Evolutionary conservation across 257 asterid species (phyloP), one percentile per base, ranked within the genome.

Genomic region (Solanum virginianum): DNA sequence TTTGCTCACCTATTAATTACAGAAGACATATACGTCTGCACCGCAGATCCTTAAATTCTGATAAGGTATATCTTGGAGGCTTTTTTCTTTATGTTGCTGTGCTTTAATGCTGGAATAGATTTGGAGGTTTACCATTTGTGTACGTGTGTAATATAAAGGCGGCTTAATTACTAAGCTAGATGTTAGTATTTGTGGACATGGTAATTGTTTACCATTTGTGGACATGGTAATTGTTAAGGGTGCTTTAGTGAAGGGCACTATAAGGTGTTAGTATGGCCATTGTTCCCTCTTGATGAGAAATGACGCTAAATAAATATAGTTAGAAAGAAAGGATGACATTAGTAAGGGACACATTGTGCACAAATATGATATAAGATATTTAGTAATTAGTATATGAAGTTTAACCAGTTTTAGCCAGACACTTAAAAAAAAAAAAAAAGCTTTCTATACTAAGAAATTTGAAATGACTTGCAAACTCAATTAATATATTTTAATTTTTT

Each of bases 1-100:
- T 95, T 88, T 93, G 95, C 89, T 95, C 99, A n/a, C 90, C 93
- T 41, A 89, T 94, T 86, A 97, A 97, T 88, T 92, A 93, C 91
- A 90, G 95, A 86, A 93, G 99, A 87, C 99, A 97, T 88, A 85
- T 89, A 71, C 95, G 97, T 81, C 91, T 93, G 90, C 99, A 97
- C 84, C 98, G 96, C 53, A 94, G 95, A 74, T 89, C 98, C 87
- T 89, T 92, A 66, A 94, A 92, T 71, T 90, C 90, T 89, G 92
- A 92, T 85, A 95, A 94, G 98, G 99, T 96, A 84, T 74, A 74
- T 82, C 83, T 84, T 63, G 29, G 82, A 77, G 24, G 62, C 45
- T 16, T 87, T 77, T 36, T 54, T 90, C 75, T 66, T 85, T 47
- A 51, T 29, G 47, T 80, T 80, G n/a, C 51, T 85, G 18, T 65